Evolutionary conservation across 192 early-diverging fungal genomes (phyloP), one percentile per base, ranked within the genome.

Genomic region (Mortierella claussenii): DNA sequence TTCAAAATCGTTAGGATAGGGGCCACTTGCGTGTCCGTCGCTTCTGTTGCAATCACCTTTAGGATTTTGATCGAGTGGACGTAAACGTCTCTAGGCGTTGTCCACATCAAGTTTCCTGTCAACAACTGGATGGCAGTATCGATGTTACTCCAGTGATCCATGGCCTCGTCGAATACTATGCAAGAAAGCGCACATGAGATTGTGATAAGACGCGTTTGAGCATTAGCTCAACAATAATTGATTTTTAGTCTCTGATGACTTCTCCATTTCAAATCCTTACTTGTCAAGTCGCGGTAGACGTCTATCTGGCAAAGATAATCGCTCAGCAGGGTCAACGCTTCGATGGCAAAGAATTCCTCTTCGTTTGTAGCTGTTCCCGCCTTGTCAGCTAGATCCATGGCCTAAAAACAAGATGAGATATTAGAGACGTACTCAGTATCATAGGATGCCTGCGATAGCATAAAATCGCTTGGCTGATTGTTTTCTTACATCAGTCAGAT

Each of bases 81-180:
- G 27, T 61, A 76, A 26, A 76, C 73, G 8, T 60, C 15, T 7
- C 28, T n/a, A 8, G 64, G 73, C 0, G 73, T 44, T 24, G 64
- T 33, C 63, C 64, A 76, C 73, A 66, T 66, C 44, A 76, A 33
- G 44, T 76, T 76, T 5, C 64, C 58, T n/a, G 44, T 52, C 31
- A 76, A 32, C 5, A 76, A 11, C 5, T 55, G 18, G 30, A 76
- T 67, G 17, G 51, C 57, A 4, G 31, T 43, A n/a, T 55, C 33
- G 54, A 76, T 76, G 23, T 76, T 76, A 28, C 58, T 62, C 73
- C 73, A 76, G 24, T 76, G 73, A 62, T 76, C 73, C 34, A 76
- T 76, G 8, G 73, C 73, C 20, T 66, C 59, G 0, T 63, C 73
- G 27, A 67, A 67, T 26, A 11, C 73, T 76, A 62, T 3, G 52